Evolutionary conservation across 2,329 filamentous ascomycete genomes (phyloP).

Genomic region (Graphilbum fragrans): DNA sequence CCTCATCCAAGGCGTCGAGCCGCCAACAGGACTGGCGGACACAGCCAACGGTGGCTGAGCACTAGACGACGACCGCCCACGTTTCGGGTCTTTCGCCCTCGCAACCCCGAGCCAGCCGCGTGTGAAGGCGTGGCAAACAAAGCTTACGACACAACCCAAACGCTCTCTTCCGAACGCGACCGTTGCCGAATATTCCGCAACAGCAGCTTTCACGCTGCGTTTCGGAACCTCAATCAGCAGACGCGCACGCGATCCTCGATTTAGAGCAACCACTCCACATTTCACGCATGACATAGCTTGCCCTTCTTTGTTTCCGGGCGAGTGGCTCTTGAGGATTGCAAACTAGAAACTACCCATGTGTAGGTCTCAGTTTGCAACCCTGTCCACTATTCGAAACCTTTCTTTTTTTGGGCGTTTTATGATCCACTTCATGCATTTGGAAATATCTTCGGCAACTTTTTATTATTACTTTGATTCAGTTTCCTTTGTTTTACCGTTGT

Average conservation of each 20-base stretch:
- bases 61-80: not conserved
- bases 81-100: not conserved
- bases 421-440: not conserved
- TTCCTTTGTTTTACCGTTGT: not conserved
- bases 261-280: too few relatives aligned
- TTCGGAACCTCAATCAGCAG: too few relatives aligned
- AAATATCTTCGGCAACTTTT: not conserved
- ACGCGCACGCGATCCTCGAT: too few relatives aligned
- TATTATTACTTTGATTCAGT: not conserved
- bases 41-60: slow-evolving; percentile 9
- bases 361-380: not conserved
- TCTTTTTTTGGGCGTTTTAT: not conserved
- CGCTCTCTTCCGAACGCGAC: too few relatives aligned
- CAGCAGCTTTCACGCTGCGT: too few relatives aligned
- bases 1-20: slow-evolving; percentile 21
- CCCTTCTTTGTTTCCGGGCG: too few relatives aligned
- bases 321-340: not conserved
- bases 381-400: not conserved
- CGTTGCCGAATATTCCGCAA: too few relatives aligned
- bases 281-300: too few relatives aligned
- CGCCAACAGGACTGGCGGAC: slow-evolving; percentile 27
- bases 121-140: too few relatives aligned
- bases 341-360: not conserved
- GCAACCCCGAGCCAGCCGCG: not conserved
- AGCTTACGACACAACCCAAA: too few relatives aligned